Conservation (phyloP, 352 stramenopile species). For the Vaucheria bursata region DNA sequence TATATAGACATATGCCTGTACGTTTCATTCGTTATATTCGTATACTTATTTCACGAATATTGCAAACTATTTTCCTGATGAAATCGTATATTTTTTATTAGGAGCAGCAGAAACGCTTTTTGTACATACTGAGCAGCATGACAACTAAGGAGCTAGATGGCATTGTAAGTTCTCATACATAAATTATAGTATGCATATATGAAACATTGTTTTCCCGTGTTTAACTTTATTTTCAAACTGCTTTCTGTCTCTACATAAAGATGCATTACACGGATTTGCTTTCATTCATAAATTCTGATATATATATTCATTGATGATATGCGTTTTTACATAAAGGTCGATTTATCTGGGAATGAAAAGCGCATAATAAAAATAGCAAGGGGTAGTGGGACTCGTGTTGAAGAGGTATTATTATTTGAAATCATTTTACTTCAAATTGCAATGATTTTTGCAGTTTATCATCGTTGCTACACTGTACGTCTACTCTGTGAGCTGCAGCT, state of each 20-base stretch:
- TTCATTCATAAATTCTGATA: neutral
- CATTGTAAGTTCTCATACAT: constrained; percentile 54
- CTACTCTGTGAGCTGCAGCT: too few species aligned
- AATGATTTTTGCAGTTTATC: too few species aligned
- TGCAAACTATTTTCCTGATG: too few species aligned
- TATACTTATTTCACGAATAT: too few species aligned
- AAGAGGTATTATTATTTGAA: constrained; percentile 30
- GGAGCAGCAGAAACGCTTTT: constrained; percentile 70
- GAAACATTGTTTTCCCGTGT: too few species aligned
- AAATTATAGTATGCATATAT: too few species aligned
- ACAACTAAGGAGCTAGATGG: constrained; percentile 90
- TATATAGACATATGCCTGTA: too few species aligned
- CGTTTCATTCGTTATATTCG: too few species aligned
- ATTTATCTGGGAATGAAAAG: constrained; percentile 26
- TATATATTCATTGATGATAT: neutral
- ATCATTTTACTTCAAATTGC: too few species aligned
- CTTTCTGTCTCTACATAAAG: neutral
- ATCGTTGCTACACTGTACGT: too few species aligned
- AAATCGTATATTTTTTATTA: too few species aligned
- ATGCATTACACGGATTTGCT: neutral
- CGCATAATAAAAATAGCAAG: constrained; percentile 23
- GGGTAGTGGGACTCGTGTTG: constrained; percentile 32
- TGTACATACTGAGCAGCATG: constrained; percentile 99
- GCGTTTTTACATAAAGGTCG: constrained; percentile 18
- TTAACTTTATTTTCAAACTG: neutral